Evolutionary conservation across 805 yeast species (phyloP).

Genomic region (Wickerhamomyces hampshirensis): DNA sequence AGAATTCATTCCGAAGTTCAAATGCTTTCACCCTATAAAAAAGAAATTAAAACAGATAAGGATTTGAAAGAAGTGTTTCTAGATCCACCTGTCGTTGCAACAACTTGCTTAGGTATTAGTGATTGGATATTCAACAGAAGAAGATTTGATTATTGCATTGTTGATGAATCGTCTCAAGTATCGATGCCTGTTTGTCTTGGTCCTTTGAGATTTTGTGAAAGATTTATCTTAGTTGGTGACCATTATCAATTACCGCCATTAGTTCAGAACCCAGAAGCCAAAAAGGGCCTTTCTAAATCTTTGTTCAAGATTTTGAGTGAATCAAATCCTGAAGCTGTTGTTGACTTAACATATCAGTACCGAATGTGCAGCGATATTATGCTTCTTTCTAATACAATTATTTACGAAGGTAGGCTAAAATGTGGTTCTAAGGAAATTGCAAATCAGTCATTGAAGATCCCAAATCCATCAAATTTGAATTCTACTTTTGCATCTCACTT

Average conservation of each 20-base stretch:
- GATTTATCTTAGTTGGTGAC: conserved; percentile 92
- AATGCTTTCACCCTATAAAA: conserved; percentile 44
- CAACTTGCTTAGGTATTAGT: conserved; percentile 76
- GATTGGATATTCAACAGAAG: conserved; percentile 54
- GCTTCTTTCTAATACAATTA: conserved; percentile 72
- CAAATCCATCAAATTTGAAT: conserved; percentile 24
- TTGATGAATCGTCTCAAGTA: conserved; percentile 96
- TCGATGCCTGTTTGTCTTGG: conserved; percentile 90
- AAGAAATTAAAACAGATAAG: conserved; percentile 34
- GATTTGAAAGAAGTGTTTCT: conserved; percentile 45
- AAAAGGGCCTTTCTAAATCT: conserved; percentile 57
- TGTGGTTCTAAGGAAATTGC: conserved; percentile 73
- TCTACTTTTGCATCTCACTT: conserved; percentile 4
- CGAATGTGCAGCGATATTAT: conserved; percentile 90
- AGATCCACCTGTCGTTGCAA: conserved; percentile 72
- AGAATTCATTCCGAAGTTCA: conserved; percentile 60
- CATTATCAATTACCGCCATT: conserved; percentile 92
- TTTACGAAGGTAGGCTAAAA: conserved; percentile 69
- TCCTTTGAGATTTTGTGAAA: conserved; percentile 72
- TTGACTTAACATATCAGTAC: conserved; percentile 76
- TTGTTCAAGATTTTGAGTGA: conserved; percentile 74
- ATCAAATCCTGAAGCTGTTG: conserved; percentile 67
- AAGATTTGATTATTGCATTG: conserved; percentile 84
- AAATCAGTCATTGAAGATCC: conserved; percentile 47
- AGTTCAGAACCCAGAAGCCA: conserved; percentile 65